These are phyloP conservation scores for Myxozyma sirexii DNA, from an alignment of 805 yeast genomes.

Conservation along the genomic window DNA sequence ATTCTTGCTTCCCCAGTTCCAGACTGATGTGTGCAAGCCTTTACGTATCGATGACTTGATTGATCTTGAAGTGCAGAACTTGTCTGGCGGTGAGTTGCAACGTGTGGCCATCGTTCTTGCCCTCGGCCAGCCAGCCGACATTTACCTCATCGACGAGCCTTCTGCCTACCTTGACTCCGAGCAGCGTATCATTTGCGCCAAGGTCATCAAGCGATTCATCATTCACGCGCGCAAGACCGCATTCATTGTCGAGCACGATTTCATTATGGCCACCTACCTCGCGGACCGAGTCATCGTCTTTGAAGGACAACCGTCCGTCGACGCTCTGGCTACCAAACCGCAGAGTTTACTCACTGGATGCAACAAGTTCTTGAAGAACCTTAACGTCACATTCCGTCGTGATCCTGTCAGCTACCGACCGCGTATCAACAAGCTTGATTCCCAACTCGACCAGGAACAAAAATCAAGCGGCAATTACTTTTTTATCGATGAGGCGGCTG, in stretches of 20 bases:
- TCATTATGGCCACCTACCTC: constrained; percentile 98
- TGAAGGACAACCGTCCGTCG: constrained; percentile 89
- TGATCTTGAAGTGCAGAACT: constrained; percentile 95
- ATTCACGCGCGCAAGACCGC: constrained; percentile 97
- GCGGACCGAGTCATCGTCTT: constrained; percentile 99
- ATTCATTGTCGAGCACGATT: constrained; percentile 99
- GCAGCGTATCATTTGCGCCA: constrained; percentile 98
- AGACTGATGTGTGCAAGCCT: constrained; percentile 97
- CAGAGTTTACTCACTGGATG: constrained; percentile 96
- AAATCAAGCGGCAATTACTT: constrained; percentile 90
- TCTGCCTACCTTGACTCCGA: constrained; percentile 98
- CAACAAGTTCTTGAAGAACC: constrained; percentile 93
- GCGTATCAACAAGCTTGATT: constrained; percentile 94
- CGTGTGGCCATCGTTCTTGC: constrained; percentile 97
- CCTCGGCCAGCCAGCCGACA: constrained; percentile 92
- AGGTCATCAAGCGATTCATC: constrained; percentile 95
- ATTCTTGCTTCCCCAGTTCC: constrained; percentile 95
- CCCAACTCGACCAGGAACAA: constrained; percentile 96
- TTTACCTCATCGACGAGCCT: constrained; percentile 97
- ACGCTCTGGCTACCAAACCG: constrained; percentile 84
- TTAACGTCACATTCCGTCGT: constrained; percentile 98
- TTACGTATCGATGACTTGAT: constrained; percentile 89
- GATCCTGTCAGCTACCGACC: constrained; percentile 99
- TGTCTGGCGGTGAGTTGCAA: constrained; percentile 99
- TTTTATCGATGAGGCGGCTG: constrained; percentile 68